Base-by-base conservation (phyloP, 1,284 basidiomycete genomes). In the Trichosporon sp. region DNA sequence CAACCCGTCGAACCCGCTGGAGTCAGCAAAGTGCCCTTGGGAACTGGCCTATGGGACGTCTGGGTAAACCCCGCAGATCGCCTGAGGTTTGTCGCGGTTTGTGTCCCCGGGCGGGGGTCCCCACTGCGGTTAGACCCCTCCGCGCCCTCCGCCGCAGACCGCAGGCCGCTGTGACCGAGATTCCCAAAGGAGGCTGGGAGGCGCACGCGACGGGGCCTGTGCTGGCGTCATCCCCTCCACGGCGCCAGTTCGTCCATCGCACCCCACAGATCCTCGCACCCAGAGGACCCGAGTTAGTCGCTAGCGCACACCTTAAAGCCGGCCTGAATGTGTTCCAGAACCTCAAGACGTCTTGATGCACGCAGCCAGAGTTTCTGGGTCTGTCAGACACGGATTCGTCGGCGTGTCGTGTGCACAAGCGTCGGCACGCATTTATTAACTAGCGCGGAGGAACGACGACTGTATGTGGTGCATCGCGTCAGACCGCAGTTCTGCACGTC, bases 61-160 rank as follows among this genome's bases (percentile, higher is more conserved):
- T 60, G 56, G 56, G 27, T 60, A 60, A 60, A 60, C 56, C 56
- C 29, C 27, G 56, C 29, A 60, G 56, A 60, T 60, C 27, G 29
- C 21, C 29, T 29, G 27, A 60, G 56, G 56, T 60, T 60, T 15
- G 27, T 60, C 7, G 29, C 9, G 47, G 21, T 51, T 60, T 31
- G 56, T 31, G 15, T 31, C 15, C 25, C 11, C 7, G 15, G 53
- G 56, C 25, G 56, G 29, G 29, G 56, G 56, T 31, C 13, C 27
- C 38, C 38, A 42, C 38, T 42, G 38, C 38, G 13, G 38, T 6
- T 42, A n/a, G 38, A 42, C 38, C 38, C n/a, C 15, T 42, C 38
- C 5, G n/a, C 38, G 35, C 35, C 35, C 35, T 38, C 15, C 15
- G 5, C n/a, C n/a, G 18, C 35, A 38, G 35, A 12, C 12, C 35